Conservation (phyloP, 176 grass and related monocot species). For the Rhipidocladum racemiflorum region DNA sequence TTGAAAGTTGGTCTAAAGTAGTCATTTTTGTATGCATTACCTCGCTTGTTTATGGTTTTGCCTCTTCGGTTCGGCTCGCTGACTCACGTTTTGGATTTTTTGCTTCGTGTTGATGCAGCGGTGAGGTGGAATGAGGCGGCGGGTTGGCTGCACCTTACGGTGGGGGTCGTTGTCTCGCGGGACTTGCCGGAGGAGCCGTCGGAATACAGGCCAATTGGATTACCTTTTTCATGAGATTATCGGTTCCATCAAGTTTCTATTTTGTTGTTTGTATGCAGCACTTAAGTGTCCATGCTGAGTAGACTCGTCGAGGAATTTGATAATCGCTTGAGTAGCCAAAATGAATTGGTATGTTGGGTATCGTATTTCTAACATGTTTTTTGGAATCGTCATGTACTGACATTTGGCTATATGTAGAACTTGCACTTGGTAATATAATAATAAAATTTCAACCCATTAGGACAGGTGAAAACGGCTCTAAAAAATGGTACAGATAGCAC, state of each 20-base stretch:
- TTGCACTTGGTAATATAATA: constrained; percentile 15
- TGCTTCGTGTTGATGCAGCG: constrained; percentile 45
- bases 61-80: not conserved
- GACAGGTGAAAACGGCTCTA: constrained; percentile 69
- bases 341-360: constrained; percentile 62
- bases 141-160: constrained; percentile 77
- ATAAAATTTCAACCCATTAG: constrained; percentile 29
- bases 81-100: not conserved
- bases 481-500: constrained; percentile 51
- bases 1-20: too few relatives aligned
- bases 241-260: constrained; percentile 1
- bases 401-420: constrained; percentile 13
- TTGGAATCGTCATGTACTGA: constrained; percentile 2
- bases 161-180: constrained; percentile 71
- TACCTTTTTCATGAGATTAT: not conserved
- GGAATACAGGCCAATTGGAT: constrained; percentile 14
- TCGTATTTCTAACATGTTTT: not conserved
- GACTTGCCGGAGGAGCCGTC: constrained; percentile 90
- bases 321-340: constrained; percentile 60
- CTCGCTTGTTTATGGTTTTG: not conserved
- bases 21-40: too few relatives aligned
- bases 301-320: constrained; percentile 94
- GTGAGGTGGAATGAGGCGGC: constrained; percentile 83
- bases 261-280: constrained; percentile 55
- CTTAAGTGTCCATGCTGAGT: constrained; percentile 76